phyloP scores from a whole-genome alignment of 73 alveolate species.

The Paramecium primaurelia region DNA sequence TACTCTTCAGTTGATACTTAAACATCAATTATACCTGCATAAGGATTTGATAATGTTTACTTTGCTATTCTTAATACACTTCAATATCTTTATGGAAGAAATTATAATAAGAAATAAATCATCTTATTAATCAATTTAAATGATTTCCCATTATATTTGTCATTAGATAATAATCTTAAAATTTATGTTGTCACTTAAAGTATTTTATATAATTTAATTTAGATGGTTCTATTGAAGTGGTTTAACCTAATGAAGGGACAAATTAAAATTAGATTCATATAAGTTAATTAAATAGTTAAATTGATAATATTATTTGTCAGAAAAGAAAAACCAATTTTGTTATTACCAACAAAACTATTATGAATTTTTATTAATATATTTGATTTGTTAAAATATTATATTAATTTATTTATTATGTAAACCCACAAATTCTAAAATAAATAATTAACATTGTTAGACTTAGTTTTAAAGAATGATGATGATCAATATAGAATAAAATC shows the following conservation, averaged over 20 bases:
- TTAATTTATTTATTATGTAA: not conserved
- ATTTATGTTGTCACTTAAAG: not conserved
- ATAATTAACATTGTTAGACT: not conserved
- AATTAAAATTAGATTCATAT: not conserved
- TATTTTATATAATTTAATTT: not conserved
- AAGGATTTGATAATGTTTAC: constrained; percentile 42
- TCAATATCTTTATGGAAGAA: constrained; percentile 49
- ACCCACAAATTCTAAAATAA: not conserved
- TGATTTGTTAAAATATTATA: not conserved
- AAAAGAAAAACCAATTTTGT: not conserved
- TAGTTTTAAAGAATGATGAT: not conserved
- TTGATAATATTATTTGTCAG: not conserved
- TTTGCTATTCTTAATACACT: constrained; percentile 26
- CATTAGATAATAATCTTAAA: not conserved
- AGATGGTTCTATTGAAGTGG: constrained; percentile 19
- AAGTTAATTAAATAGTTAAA: not conserved
- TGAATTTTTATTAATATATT: constrained; percentile 1
- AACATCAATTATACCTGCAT: constrained; percentile 30
- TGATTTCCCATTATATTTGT: not conserved
- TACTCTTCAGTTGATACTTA: constrained; percentile 32
- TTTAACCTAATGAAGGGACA: not conserved
- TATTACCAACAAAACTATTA: not conserved
- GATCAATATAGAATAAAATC: not conserved
- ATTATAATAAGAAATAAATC: constrained; percentile 34
- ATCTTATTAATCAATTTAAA: not conserved